Base-by-base conservation (phyloP, 306 rosid species). In the Calophaca sinica region DNA sequence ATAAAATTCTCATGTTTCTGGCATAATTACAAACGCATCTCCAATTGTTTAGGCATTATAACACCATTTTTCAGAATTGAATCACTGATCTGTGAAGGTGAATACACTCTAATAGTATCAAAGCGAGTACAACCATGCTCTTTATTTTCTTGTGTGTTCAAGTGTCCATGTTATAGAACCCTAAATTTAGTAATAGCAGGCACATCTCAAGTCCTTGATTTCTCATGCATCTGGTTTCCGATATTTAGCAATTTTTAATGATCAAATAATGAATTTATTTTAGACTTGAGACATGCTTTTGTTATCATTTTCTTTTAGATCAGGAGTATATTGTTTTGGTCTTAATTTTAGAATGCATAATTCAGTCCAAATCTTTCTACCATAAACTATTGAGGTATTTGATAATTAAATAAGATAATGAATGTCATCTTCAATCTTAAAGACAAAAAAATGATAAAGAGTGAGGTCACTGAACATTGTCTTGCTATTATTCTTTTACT, bases 371-470 rank as follows among this genome's bases (percentile, higher is more conserved):
- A 32, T 57, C 5, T 14, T 44, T 39, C 9, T 51, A 31, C 39
- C 42, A 13, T 42, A 60, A 41, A 38, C 45, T 71, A 66, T 77
- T 14, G 31, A 52, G 50, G 11, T 10, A 14, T 11, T 59, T 67
- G 50, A 44, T 68, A 64, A 38, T 71, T 31, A 50, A 71, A 46
- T 38, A n/a, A 36, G 39, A 65, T 79, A 39, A 70, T 9, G 31
- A 63, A 10, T 58, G 39, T 52, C 31, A 26, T 28, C 49, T 59
- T 74, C 49, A 29, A 14, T 49, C 67, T 57, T 28, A 50, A 72
- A 45, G 44, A 45, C 58, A 45, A 64, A 41, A 42, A 42, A 42
- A 42, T 32, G 15, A 72, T 20, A 38, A 11, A 72, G 68, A 55
- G 29, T 31, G 53, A 70, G 36, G 42, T 4, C 61, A 32, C 52